These are phyloP conservation scores for Trichoderma afroharzianum DNA, from an alignment of 2,329 filamentous ascomycete species.

Conservation along the genomic window DNA sequence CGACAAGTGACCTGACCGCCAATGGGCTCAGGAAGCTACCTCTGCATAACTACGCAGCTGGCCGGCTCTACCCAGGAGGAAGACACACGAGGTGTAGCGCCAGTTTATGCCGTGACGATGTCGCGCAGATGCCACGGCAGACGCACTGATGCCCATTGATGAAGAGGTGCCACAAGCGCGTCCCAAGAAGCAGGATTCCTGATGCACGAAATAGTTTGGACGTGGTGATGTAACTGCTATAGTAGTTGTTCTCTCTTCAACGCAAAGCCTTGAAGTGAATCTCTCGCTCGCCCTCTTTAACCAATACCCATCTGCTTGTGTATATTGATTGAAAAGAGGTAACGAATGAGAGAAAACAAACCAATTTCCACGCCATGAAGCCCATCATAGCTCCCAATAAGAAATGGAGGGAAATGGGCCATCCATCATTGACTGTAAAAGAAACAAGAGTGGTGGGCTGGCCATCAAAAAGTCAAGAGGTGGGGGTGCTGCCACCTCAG, in stretches of 20 bases:
- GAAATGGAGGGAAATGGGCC: background rate
- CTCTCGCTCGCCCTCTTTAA: background rate
- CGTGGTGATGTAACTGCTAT: background rate
- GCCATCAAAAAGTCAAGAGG: background rate
- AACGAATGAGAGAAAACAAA: background rate
- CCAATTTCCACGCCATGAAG: background rate
- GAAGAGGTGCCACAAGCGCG: background rate
- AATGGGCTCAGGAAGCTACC: background rate
- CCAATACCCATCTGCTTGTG: background rate
- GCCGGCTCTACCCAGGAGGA: background rate
- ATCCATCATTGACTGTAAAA: background rate
- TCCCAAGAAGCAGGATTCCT: background rate
- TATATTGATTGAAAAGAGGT: background rate
- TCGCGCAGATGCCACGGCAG: constrained; percentile 8
- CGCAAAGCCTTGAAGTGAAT: background rate
- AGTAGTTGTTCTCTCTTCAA: background rate
- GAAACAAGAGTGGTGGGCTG: background rate
- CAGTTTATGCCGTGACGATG: background rate
- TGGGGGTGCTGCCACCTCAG: constrained; percentile 12
- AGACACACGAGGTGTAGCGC: background rate
- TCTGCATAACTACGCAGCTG: background rate
- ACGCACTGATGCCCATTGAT: constrained; percentile 13
- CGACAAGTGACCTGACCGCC: background rate
- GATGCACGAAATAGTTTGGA: background rate
- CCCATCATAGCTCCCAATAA: background rate